Percentiles rank a stretch among this genome's conserved stretches.
phyloP scores from a whole-genome alignment of 2,329 filamentous ascomycete genomes.

The Coniochaeta hoffmannii region DNA sequence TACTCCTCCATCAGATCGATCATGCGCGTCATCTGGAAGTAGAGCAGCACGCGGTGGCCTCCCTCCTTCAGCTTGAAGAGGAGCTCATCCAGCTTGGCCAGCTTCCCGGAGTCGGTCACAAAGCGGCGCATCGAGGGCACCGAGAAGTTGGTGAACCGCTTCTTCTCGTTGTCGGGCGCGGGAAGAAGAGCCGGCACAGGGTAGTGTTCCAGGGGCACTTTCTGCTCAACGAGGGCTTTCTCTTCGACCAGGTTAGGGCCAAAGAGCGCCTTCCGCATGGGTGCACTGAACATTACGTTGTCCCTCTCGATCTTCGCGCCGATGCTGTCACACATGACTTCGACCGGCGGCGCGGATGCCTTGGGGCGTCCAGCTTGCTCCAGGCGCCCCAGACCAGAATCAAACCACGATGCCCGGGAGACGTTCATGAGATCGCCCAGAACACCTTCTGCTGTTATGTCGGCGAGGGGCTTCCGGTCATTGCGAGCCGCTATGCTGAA shows the following conservation, averaged over 20 bases:
- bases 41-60: conserved; percentile 86
- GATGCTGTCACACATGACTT: conserved; percentile 67
- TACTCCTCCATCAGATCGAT: conserved; percentile 99
- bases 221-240: conserved; percentile 64
- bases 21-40: conserved; percentile 99
- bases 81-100: conserved; percentile 82
- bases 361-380: conserved; percentile 76
- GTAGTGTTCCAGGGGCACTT: conserved; percentile 57
- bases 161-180: conserved; percentile 70
- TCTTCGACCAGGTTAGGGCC: conserved; percentile 60
- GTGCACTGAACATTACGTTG: conserved; percentile 68
- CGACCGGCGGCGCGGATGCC: conserved; percentile 78
- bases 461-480: conserved; percentile 57
- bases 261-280: conserved; percentile 68
- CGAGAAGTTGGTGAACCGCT: conserved; percentile 80
- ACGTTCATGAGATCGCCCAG: conserved; percentile 75
- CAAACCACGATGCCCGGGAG: conserved; percentile 54
- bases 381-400: conserved; percentile 66
- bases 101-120: conserved; percentile 94
- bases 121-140: conserved; percentile 97
- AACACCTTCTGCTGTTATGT: conserved; percentile 64
- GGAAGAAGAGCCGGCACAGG: conserved; percentile 64
- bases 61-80: conserved; percentile 86
- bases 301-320: conserved; percentile 59
- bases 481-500: conserved; percentile 71